These are phyloP conservation scores for Solanum arcanum DNA, from an alignment of 257 asterid genomes.

Conservation along the genomic window DNA sequence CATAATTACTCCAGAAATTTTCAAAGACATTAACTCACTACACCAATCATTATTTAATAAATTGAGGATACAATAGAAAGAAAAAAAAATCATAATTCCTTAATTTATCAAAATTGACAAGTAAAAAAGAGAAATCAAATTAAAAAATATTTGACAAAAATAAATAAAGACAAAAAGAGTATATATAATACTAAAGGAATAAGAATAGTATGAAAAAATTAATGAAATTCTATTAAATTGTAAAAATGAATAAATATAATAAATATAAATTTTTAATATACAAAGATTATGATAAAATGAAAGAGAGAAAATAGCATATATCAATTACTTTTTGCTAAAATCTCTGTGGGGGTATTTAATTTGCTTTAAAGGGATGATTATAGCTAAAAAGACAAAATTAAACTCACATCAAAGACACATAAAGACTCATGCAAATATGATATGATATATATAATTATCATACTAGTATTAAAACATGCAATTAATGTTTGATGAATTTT, in stretches of 20 bases:
- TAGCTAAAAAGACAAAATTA: background rate
- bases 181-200: too few species aligned
- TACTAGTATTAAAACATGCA: too few species aligned
- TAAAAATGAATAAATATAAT: too few species aligned
- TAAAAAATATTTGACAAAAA: background rate
- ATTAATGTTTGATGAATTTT: background rate
- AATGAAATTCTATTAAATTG: too few species aligned
- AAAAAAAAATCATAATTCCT: too few species aligned
- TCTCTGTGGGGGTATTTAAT: background rate
- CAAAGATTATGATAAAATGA: background rate
- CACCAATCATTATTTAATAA: too few species aligned
- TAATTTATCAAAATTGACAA: too few species aligned
- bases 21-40: background rate
- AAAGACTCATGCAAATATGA: background rate
- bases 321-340: background rate
- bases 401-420: background rate
- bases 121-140: too few species aligned
- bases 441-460: background rate
- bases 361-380: background rate
- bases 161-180: too few species aligned
- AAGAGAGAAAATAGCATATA: too few species aligned
- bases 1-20: too few species aligned
- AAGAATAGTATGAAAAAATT: background rate
- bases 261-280: too few species aligned
- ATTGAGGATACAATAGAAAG: background rate